Percentiles rank a stretch among this genome's conserved stretches.
Evolutionary conservation across 2,329 filamentous ascomycete genomes (phyloP).

Genomic region (Alternaria burnsii): DNA sequence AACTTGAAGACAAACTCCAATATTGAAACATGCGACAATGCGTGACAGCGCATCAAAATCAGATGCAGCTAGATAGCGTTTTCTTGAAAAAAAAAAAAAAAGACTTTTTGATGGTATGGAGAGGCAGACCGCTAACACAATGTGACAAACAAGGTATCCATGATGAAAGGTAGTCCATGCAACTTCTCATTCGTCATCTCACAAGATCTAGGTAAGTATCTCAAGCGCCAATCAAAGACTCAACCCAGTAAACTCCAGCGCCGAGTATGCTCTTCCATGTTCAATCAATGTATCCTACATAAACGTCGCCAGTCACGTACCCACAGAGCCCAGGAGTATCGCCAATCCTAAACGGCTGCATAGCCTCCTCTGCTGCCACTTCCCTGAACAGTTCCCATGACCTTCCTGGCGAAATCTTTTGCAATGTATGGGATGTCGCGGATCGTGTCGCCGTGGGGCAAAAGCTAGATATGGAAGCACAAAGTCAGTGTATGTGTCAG

Average conservation of each 20-base stretch:
- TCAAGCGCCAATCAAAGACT: neutral
- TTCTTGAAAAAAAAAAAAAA: neutral
- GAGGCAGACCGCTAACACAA: neutral
- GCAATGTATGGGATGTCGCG: conserved; percentile 91
- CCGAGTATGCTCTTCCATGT: neutral
- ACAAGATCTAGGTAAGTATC: neutral
- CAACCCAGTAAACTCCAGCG: neutral
- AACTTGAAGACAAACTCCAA: no score
- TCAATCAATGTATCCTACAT: neutral
- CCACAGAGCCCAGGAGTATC: neutral
- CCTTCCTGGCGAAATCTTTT: conserved; percentile 83
- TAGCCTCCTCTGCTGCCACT: conserved; percentile 88
- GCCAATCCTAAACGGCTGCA: conserved; percentile 75
- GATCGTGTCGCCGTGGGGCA: conserved; percentile 84
- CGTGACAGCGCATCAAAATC: neutral
- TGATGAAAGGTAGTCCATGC: neutral
- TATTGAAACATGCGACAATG: neutral
- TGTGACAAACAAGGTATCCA: neutral
- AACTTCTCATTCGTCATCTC: neutral
- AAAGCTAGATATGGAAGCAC: conserved; percentile 45
- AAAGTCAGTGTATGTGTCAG: no score
- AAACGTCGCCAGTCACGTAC: neutral
- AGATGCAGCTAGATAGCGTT: neutral
- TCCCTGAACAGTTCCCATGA: conserved; percentile 85
- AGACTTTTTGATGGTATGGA: neutral